A percentile compares a stretch with the other conserved stretches of the same genome.
Evolutionary conservation across 441 rosid species (phyloP).

Genomic region (Kokia cookei): DNA sequence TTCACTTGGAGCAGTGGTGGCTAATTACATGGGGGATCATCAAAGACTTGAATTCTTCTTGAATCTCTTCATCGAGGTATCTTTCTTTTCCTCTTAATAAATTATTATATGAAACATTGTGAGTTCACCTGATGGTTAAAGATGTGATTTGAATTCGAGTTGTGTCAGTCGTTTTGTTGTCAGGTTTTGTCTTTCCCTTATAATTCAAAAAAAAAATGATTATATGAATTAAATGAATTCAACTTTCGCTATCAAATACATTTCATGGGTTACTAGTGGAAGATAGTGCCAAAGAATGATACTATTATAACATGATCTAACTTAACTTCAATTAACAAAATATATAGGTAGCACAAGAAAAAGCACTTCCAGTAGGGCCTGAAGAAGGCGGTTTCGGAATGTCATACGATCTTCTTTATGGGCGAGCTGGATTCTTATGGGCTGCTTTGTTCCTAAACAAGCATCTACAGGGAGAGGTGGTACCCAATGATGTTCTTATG

Average conservation of each 20-base stretch:
- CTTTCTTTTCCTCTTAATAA: neutral
- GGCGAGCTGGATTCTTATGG: slow-evolving; percentile 90
- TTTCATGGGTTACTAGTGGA: too few species aligned
- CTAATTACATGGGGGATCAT: slow-evolving; percentile 44
- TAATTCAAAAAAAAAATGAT: too few species aligned
- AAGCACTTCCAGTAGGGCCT: slow-evolving; percentile 77
- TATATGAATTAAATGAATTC: too few species aligned
- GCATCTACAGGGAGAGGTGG: slow-evolving; percentile 48
- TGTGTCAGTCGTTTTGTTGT: too few species aligned
- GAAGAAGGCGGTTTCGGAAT: slow-evolving; percentile 90
- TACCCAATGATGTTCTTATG: slow-evolving; percentile 39
- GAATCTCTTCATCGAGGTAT: slow-evolving; percentile 63
- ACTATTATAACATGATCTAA: too few species aligned
- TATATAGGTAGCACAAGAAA: slow-evolving; percentile 60
- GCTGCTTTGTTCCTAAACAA: slow-evolving; percentile 68
- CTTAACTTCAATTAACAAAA: neutral
- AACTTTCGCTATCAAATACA: too few species aligned
- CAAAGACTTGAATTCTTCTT: slow-evolving; percentile 39
- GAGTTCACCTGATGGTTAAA: too few species aligned
- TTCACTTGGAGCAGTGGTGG: slow-evolving; percentile 67
- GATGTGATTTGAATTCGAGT: too few species aligned
- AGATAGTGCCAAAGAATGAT: too few species aligned
- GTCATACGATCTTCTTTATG: slow-evolving; percentile 85
- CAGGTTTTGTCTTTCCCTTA: too few species aligned
- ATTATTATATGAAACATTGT: too few species aligned